A percentile compares a stretch with the other conserved stretches of the same genome.
These are phyloP conservation scores for Cudoniella acicularis DNA, from an alignment of 495 filamentous ascomycete genomes.

Conservation along the genomic window DNA sequence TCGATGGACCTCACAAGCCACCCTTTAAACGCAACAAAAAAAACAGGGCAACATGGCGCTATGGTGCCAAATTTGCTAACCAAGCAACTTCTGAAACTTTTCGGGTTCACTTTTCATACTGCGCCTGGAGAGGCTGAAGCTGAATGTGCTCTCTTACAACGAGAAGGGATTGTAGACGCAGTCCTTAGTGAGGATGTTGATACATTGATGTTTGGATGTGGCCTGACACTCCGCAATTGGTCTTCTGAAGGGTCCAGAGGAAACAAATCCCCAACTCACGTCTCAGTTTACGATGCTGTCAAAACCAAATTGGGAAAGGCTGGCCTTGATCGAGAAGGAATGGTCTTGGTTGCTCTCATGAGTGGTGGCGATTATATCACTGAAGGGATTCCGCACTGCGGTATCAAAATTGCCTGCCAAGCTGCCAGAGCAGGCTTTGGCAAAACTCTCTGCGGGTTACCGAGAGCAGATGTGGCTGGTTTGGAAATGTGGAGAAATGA, in stretches of 20 bases:
- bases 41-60: constrained; percentile 41
- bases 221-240: constrained; percentile 75
- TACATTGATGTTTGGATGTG: constrained; percentile 95
- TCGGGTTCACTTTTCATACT: constrained; percentile 79
- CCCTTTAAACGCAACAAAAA: constrained; percentile 83
- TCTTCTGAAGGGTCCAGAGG: constrained; percentile 63
- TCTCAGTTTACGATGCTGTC: constrained; percentile 66
- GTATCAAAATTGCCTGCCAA: constrained; percentile 81
- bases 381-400: constrained; percentile 82
- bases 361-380: constrained; percentile 95
- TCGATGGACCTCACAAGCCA: constrained; percentile 89
- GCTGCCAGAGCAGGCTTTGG: constrained; percentile 90
- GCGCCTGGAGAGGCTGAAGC: constrained; percentile 97
- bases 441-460: constrained; percentile 61
- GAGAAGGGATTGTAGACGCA: constrained; percentile 82
- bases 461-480: constrained; percentile 45
- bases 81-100: constrained; percentile 77
- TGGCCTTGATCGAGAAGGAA: constrained; percentile 75
- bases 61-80: constrained; percentile 53
- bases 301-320: constrained; percentile 44
- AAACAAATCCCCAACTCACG: constrained; percentile 74
- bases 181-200: constrained; percentile 98
- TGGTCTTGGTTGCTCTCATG: constrained; percentile 93
- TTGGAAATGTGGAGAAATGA: constrained; percentile 70
- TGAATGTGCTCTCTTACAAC: constrained; percentile 86